Evolutionary conservation across 495 filamentous ascomycete species (phyloP).

Genomic region (Podospora pseudopauciseta): DNA sequence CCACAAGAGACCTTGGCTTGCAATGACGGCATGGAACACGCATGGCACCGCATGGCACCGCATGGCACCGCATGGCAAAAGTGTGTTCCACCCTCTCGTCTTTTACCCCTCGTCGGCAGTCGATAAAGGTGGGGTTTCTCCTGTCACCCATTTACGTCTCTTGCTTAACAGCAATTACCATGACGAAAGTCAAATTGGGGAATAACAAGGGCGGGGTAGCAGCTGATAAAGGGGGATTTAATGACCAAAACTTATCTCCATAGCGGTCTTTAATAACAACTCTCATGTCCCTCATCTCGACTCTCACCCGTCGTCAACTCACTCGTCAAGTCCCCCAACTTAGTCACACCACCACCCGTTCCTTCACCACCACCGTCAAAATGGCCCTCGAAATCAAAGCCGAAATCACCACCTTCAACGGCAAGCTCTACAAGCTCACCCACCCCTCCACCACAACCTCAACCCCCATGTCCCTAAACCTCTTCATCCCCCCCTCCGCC

Average conservation of each 20-base stretch:
- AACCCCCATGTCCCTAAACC: constrained; percentile 67
- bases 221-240: not conserved
- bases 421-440: constrained; percentile 88
- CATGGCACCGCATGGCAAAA: constrained; percentile 1
- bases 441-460: constrained; percentile 69
- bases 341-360: not conserved
- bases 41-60: not conserved
- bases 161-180: constrained; percentile 1
- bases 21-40: constrained; percentile 6
- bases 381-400: constrained; percentile 86
- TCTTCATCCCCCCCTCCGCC: constrained; percentile 66
- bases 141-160: not conserved
- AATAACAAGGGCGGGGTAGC: not conserved
- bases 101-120: constrained; percentile 20
- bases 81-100: constrained; percentile 11
- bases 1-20: not conserved
- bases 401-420: constrained; percentile 88
- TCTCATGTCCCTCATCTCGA: not conserved
- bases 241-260: not conserved
- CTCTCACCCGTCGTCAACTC: not conserved
- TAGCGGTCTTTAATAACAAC: not conserved
- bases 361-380: constrained; percentile 15
- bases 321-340: not conserved
- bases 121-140: constrained; percentile 13
- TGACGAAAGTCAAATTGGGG: not conserved